Conservation (phyloP, 345 rosid genomes). For the Aegle marmelos region DNA sequence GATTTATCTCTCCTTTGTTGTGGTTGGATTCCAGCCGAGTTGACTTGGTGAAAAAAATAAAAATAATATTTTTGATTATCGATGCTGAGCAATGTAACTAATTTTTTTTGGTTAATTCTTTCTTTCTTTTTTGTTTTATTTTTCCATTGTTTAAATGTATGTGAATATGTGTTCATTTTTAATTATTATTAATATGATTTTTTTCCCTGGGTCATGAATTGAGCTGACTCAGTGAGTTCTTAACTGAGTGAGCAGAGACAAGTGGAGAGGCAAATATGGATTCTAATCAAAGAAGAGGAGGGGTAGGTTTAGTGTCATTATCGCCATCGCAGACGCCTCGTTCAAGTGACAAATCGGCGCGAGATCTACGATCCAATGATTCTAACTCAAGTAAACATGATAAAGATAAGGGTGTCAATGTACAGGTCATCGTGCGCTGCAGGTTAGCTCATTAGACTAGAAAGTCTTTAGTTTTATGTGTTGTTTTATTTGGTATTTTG, state of each 20-base stretch:
- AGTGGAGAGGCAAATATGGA: constrained; percentile 42
- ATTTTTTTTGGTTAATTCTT: neutral
- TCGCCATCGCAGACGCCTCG: constrained; percentile 95
- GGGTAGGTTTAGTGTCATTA: constrained; percentile 65
- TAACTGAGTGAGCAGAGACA: neutral
- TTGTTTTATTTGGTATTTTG: neutral
- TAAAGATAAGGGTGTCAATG: constrained; percentile 94
- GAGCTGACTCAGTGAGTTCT: constrained; percentile 26
- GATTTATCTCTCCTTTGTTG: neutral
- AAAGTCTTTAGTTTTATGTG: neutral
- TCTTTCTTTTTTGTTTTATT: neutral
- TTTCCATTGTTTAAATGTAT: neutral
- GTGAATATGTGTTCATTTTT: constrained; percentile 11
- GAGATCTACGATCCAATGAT: constrained; percentile 89
- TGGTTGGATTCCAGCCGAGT: neutral
- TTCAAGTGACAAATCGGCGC: constrained; percentile 69
- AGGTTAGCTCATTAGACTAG: constrained; percentile 41
- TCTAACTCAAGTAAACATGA: constrained; percentile 67
- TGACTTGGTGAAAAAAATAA: neutral
- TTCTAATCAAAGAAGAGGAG: constrained; percentile 61
- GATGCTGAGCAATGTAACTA: neutral
- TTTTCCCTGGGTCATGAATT: constrained; percentile 12
- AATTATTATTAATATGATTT: neutral
- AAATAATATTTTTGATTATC: neutral
- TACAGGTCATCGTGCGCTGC: constrained; percentile 96